Percentiles rank a stretch among this genome's conserved stretches.
These are phyloP conservation scores for Microdochium bolleyi DNA, from an alignment of 2,329 filamentous ascomycete species.

Conservation along the genomic window DNA sequence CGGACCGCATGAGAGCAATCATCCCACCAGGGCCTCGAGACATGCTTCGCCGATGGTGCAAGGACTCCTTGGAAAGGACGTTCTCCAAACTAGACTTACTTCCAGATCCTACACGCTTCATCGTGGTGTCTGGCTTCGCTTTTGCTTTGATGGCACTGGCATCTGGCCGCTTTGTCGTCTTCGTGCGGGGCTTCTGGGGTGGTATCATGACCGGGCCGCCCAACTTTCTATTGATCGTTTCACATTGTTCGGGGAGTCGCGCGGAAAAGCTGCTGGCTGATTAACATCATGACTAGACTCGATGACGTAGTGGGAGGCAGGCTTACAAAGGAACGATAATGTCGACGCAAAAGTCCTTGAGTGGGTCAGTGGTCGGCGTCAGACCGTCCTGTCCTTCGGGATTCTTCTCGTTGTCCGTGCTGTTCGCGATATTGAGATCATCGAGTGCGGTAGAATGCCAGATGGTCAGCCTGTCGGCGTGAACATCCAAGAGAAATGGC, in stretches of 20 bases:
- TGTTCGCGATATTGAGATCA: conserved; percentile 40
- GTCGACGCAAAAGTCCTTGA: conserved; percentile 72
- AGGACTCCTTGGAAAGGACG: conserved; percentile 47
- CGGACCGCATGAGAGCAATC: conserved; percentile 60
- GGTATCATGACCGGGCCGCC: conserved; percentile 61
- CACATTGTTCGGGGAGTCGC: conserved; percentile 64
- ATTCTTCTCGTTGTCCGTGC: conserved; percentile 31
- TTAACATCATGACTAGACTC: conserved; percentile 22
- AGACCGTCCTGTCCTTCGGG: conserved; percentile 27
- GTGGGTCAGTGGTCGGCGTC: conserved; percentile 46
- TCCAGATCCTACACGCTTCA: conserved; percentile 35
- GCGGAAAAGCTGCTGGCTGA: conserved; percentile 54
- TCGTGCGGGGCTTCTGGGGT: conserved; percentile 41
- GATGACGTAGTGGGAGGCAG: too few relatives aligned
- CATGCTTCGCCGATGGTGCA: conserved; percentile 46
- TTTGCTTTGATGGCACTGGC: conserved; percentile 26
- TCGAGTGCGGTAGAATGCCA: conserved; percentile 71
- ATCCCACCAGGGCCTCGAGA: conserved; percentile 48
- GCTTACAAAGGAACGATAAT: conserved; percentile 72
- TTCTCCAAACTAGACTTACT: conserved; percentile 50
- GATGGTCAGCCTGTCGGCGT: conserved; percentile 72
- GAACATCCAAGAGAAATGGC: conserved; percentile 58
- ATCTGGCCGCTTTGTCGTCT: conserved; percentile 31
- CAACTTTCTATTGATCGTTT: conserved; percentile 65
- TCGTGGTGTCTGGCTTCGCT: conserved; percentile 41